phyloP scores from a whole-genome alignment of 495 filamentous ascomycete genomes.

The Oidiodendron maius region DNA sequence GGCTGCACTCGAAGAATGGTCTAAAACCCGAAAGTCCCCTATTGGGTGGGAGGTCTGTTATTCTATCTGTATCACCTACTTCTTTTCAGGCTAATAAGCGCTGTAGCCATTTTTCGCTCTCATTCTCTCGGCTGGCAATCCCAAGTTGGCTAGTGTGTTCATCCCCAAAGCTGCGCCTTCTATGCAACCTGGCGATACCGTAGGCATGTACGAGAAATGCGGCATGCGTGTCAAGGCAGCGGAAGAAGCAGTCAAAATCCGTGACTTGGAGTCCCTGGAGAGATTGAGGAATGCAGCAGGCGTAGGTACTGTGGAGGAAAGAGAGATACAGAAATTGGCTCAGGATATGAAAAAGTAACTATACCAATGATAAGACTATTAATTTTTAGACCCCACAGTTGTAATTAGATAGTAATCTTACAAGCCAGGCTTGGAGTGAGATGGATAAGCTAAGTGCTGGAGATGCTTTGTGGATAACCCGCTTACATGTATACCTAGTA shows the following conservation, averaged over 20 bases:
- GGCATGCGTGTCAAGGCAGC: conserved; percentile 85
- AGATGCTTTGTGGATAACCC: no score
- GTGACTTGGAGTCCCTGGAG: conserved; percentile 57
- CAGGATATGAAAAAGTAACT: no score
- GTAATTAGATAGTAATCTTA: no score
- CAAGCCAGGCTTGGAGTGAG: no score
- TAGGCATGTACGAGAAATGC: conserved; percentile 96
- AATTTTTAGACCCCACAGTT: no score
- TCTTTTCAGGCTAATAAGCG: neutral
- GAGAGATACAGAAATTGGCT: conserved; percentile 24
- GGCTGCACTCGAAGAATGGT: conserved; percentile 84
- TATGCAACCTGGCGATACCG: conserved; percentile 44
- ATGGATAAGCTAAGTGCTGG: no score
- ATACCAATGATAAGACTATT: no score
- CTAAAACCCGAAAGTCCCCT: conserved; percentile 67
- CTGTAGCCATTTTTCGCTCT: conserved; percentile 83
- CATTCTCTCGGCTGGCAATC: conserved; percentile 81
- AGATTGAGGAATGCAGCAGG: conserved; percentile 18
- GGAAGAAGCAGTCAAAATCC: conserved; percentile 81
- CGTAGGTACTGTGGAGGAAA: conserved; percentile 17
- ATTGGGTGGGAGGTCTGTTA: conserved; percentile 78
- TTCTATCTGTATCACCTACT: conserved; percentile 31
- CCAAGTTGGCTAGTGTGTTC: conserved; percentile 75
- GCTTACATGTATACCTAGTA: no score
- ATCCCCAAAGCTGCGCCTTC: conserved; percentile 63